These are phyloP conservation scores for Zanthoxylum bungeanum DNA, from an alignment of 345 rosid genomes.

Conservation along the genomic window DNA sequence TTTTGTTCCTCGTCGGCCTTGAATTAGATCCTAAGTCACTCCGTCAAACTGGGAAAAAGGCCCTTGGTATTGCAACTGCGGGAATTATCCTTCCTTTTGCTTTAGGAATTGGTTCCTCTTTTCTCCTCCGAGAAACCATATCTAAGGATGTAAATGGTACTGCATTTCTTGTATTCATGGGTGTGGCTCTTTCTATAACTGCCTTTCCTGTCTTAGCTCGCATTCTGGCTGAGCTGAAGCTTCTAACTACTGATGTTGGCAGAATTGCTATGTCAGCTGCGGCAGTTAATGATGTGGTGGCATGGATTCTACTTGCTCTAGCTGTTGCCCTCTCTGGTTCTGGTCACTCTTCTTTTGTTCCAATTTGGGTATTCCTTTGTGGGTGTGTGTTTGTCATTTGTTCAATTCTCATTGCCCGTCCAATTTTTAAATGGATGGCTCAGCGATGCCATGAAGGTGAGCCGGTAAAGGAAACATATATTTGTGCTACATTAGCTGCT, in stretches of 20 bases:
- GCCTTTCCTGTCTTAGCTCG: slow-evolving; percentile 84
- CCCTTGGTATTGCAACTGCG: slow-evolving; percentile 55
- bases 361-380: slow-evolving; percentile 68
- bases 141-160: slow-evolving; percentile 43
- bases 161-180: slow-evolving; percentile 75
- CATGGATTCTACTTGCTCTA: slow-evolving; percentile 83
- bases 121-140: slow-evolving; percentile 41
- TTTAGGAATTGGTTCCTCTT: slow-evolving; percentile 64
- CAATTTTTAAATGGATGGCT: slow-evolving; percentile 53
- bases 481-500: slow-evolving; percentile 50
- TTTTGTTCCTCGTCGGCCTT: slow-evolving; percentile 68
- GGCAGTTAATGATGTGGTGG: slow-evolving; percentile 73
- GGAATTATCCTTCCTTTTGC: slow-evolving; percentile 67
- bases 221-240: slow-evolving; percentile 78
- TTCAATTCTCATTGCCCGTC: slow-evolving; percentile 41
- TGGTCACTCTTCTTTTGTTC: slow-evolving; percentile 38
- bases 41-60: slow-evolving; percentile 57
- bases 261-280: slow-evolving; percentile 86
- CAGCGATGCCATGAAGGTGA: slow-evolving; percentile 67
- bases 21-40: slow-evolving; percentile 58
- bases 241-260: slow-evolving; percentile 70
- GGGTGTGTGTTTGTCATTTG: slow-evolving; percentile 44
- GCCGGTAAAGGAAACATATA: slow-evolving; percentile 59
- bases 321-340: slow-evolving; percentile 77
- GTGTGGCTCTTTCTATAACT: slow-evolving; percentile 79